Percentiles rank a stretch among this genome's conserved stretches.
Conservation (phyloP, 73 alveolate species). For the Stentor roeselii region DNA sequence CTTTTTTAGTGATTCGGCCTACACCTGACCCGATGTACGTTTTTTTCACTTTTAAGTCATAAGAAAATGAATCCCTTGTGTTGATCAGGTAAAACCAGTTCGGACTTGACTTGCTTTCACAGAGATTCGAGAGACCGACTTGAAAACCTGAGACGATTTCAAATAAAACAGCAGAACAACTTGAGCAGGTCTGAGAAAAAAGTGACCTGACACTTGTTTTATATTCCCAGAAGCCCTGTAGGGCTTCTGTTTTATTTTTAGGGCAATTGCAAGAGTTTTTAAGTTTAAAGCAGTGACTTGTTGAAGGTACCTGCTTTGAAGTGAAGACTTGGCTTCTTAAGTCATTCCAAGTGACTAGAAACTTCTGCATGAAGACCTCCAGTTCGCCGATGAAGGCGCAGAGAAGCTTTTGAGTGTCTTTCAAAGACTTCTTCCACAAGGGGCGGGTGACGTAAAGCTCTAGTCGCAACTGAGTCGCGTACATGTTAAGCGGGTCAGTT, state of each 20-base stretch:
- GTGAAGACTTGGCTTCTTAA: slow-evolving; percentile 17
- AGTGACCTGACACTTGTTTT: slow-evolving; percentile 21
- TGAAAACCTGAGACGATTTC: slow-evolving; percentile 20
- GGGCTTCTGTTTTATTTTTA: not conserved
- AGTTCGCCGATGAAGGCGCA: slow-evolving; percentile 44
- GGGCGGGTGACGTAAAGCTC: not conserved
- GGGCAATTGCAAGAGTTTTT: slow-evolving; percentile 20
- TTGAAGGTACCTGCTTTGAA: not conserved
- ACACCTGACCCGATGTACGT: slow-evolving; percentile 30
- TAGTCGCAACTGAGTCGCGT: slow-evolving; percentile 15
- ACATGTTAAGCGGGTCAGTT: not conserved
- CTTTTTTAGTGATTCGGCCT: slow-evolving; percentile 41
- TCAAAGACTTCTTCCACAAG: slow-evolving; percentile 29
- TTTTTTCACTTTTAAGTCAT: slow-evolving; percentile 40
- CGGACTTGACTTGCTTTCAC: slow-evolving; percentile 27
- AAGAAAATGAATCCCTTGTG: slow-evolving; percentile 80
- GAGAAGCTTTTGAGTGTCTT: slow-evolving; percentile 36
- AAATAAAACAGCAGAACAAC: not conserved
- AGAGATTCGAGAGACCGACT: slow-evolving; percentile 15
- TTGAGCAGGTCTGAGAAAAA: not conserved
- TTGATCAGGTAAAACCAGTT: slow-evolving; percentile 57
- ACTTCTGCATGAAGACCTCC: slow-evolving; percentile 38
- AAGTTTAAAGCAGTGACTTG: not conserved
- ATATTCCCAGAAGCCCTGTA: not conserved
- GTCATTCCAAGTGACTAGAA: slow-evolving; percentile 49